Percentiles rank a stretch among this genome's conserved stretches.
Evolutionary conservation across 2,329 filamentous ascomycete genomes (phyloP).

Genomic region (Fusarium newnesense): DNA sequence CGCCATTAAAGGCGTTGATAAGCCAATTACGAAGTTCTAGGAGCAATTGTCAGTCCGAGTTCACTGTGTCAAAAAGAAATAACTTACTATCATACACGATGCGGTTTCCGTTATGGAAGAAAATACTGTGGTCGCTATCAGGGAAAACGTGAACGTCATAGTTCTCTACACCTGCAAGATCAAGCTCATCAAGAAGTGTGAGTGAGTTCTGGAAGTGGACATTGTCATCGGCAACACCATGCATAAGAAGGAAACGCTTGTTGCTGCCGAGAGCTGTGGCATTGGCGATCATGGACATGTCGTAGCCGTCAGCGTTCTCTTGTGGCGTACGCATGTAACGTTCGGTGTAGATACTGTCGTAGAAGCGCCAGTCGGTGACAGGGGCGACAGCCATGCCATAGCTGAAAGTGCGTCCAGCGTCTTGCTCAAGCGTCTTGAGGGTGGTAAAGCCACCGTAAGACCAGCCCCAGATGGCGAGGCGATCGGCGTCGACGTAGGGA

Average conservation of each 20-base stretch:
- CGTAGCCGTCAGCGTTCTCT: constrained; percentile 81
- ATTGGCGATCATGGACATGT: constrained; percentile 78
- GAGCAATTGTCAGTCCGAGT: background rate
- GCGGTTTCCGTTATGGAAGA: constrained; percentile 90
- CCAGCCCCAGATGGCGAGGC: constrained; percentile 98
- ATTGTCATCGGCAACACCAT: constrained; percentile 96
- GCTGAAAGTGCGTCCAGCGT: constrained; percentile 88
- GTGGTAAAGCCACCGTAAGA: constrained; percentile 96
- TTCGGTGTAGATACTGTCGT: constrained; percentile 94
- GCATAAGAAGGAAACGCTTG: constrained; percentile 93
- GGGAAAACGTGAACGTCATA: constrained; percentile 98
- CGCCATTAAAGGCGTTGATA: constrained; percentile 96
- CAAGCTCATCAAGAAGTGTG: constrained; percentile 85
- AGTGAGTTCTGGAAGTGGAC: constrained; percentile 97
- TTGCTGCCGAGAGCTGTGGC: constrained; percentile 77
- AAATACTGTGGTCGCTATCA: constrained; percentile 94
- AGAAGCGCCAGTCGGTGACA: constrained; percentile 98
- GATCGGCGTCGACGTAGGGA: constrained; percentile 81
- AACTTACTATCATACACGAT: constrained; percentile 93
- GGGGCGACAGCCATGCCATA: constrained; percentile 99
- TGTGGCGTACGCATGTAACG: constrained; percentile 97
- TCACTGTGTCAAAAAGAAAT: fast-evolving
- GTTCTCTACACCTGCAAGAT: constrained; percentile 84
- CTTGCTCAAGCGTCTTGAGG: constrained; percentile 91
- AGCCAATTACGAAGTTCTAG: constrained; percentile 88